Evolutionary conservation across 2,329 filamentous ascomycete species (phyloP).

Genomic region (Leptographium procerum): DNA sequence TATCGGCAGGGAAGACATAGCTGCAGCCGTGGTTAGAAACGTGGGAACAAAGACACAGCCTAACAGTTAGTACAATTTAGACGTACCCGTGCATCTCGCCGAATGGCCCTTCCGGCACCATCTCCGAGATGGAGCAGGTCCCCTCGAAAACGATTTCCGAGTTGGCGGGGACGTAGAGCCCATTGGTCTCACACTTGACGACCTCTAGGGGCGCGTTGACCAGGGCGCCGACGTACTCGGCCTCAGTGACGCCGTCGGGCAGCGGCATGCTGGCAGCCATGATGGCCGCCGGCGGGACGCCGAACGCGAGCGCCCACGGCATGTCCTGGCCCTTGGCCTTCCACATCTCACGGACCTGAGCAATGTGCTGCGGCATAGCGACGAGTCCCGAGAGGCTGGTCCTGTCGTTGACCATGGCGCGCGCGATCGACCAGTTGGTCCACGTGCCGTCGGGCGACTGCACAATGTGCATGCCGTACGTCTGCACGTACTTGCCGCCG

Average conservation of each 20-base stretch:
- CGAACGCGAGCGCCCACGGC: constrained; percentile 35
- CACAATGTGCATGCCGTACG: constrained; percentile 36
- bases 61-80: no score
- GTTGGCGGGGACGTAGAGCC: constrained; percentile 35
- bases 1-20: constrained; percentile 24
- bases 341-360: constrained; percentile 35
- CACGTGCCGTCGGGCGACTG: constrained; percentile 32
- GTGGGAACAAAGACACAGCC: no score
- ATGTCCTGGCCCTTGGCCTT: constrained; percentile 30
- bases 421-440: constrained; percentile 35
- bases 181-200: constrained; percentile 40
- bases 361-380: constrained; percentile 32
- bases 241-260: constrained; percentile 36
- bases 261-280: constrained; percentile 37
- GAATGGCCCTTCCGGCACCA: constrained; percentile 34
- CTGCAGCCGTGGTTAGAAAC: neutral
- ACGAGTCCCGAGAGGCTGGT: constrained; percentile 29
- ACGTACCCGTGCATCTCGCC: constrained; percentile 31
- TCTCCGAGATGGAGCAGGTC: constrained; percentile 31
- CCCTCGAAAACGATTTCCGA: constrained; percentile 41
- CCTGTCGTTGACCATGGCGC: constrained; percentile 34
- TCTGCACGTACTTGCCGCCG: constrained; percentile 39
- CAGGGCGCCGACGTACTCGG: constrained; percentile 35
- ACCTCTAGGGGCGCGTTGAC: constrained; percentile 32
- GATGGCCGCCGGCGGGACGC: constrained; percentile 36